A percentile compares a stretch with the other conserved stretches of the same genome.
These are phyloP conservation scores for Annulohypoxylon moriforme DNA, from an alignment of 495 filamentous ascomycete species.

Conservation along the genomic window DNA sequence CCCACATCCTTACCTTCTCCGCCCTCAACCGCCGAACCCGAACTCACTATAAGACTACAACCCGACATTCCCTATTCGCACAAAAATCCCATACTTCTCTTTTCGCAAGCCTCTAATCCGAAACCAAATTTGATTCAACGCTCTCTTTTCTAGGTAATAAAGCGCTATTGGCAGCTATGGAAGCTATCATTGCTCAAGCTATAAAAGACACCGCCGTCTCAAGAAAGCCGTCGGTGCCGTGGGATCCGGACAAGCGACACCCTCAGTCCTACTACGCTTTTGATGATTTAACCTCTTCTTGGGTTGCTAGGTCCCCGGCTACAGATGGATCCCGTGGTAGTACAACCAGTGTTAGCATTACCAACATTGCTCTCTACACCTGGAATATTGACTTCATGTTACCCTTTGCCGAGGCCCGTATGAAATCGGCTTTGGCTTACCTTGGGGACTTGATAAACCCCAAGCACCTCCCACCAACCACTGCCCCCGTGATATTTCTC, in stretches of 20 bases:
- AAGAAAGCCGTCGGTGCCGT: background rate
- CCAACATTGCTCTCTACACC: background rate
- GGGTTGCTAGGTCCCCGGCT: background rate
- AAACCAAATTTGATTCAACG: background rate
- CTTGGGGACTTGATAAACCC: background rate
- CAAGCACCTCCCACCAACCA: background rate
- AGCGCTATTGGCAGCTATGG: background rate
- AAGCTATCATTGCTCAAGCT: background rate
- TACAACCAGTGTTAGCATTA: background rate
- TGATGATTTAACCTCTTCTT: background rate
- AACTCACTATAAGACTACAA: too few relatives aligned
- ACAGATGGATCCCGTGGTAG: background rate
- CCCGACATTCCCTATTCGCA: too few relatives aligned
- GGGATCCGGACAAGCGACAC: background rate
- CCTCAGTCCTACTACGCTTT: background rate
- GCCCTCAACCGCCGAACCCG: too few relatives aligned
- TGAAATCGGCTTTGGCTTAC: background rate
- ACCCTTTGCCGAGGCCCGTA: constrained; percentile 1
- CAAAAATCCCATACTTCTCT: too few relatives aligned
- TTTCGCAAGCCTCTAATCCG: too few relatives aligned
- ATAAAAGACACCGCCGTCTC: background rate
- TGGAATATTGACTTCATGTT: background rate
- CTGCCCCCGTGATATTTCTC: background rate
- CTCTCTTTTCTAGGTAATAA: background rate
- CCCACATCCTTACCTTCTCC: too few relatives aligned